Conservation (phyloP, 192 early-diverging fungal species). For the Phlyctochytrium bullatum region DNA sequence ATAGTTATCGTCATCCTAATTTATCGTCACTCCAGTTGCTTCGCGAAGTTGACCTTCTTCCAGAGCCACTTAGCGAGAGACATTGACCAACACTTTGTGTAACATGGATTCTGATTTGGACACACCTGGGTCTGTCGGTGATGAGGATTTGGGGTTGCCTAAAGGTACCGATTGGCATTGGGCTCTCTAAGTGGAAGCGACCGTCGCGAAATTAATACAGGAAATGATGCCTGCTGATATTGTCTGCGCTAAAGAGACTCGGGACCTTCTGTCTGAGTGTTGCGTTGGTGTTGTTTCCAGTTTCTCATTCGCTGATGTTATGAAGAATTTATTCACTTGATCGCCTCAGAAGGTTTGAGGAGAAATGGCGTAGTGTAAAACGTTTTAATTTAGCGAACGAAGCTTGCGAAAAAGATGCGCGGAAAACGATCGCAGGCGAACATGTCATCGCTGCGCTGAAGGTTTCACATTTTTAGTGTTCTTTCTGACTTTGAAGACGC, state of each 20-base stretch:
- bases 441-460: slow-evolving; percentile 88
- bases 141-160: slow-evolving; percentile 90
- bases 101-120: no score
- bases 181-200: slow-evolving; percentile 49
- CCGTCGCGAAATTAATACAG: slow-evolving; percentile 91
- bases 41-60: not conserved
- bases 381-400: slow-evolving; percentile 69
- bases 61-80: not conserved
- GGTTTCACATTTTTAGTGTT: slow-evolving; percentile 31
- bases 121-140: no score
- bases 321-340: slow-evolving; percentile 91
- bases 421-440: slow-evolving; percentile 97
- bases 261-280: slow-evolving; percentile 93
- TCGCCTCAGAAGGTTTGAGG: slow-evolving; percentile 70
- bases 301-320: not conserved
- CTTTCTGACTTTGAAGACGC: slow-evolving; percentile 37
- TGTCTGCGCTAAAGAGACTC: slow-evolving; percentile 90
- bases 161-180: slow-evolving; percentile 49
- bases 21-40: not conserved
- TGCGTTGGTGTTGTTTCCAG: slow-evolving; percentile 72
- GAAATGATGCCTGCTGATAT: slow-evolving; percentile 94
- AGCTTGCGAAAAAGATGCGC: slow-evolving; percentile 91
- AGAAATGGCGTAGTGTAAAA: slow-evolving; percentile 5
- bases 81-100: no score
- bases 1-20: slow-evolving; percentile 43